Conservation (phyloP, 129 eudicot genomes). For the Ambrosia trifida region DNA sequence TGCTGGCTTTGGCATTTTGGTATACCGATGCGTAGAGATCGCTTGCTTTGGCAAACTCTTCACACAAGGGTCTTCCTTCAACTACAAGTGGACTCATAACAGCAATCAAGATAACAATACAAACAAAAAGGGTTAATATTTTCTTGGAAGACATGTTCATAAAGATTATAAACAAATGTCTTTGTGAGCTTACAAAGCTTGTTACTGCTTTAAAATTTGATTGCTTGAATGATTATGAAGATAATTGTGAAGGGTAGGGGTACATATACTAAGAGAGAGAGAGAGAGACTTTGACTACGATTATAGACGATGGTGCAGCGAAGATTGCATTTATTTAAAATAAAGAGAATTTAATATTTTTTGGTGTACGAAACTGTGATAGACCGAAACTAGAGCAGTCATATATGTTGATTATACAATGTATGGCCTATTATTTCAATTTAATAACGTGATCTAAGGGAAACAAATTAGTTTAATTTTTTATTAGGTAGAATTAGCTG, state of each 20-base stretch:
- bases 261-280: neutral
- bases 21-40: conserved; percentile 36
- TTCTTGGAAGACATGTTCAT: conserved; percentile 13
- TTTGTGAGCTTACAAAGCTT: neutral
- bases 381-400: neutral
- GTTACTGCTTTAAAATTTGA: neutral
- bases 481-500: no score
- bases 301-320: neutral
- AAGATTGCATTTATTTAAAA: neutral
- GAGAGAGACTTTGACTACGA: neutral
- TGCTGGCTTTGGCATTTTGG: conserved; percentile 26
- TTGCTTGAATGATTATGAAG: conserved; percentile 1
- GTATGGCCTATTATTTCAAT: no score
- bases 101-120: conserved; percentile 19
- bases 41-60: conserved; percentile 28
- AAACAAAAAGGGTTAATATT: conserved; percentile 25
- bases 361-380: neutral
- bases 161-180: neutral
- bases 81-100: conserved; percentile 24
- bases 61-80: conserved; percentile 35
- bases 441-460: no score
- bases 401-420: no score
- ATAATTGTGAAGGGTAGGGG: neutral
- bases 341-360: neutral
- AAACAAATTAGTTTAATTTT: no score